A percentile compares a stretch with the other conserved stretches of the same genome.
Conservation (phyloP, 2,329 filamentous ascomycete genomes). For the Camillea tinctor region DNA sequence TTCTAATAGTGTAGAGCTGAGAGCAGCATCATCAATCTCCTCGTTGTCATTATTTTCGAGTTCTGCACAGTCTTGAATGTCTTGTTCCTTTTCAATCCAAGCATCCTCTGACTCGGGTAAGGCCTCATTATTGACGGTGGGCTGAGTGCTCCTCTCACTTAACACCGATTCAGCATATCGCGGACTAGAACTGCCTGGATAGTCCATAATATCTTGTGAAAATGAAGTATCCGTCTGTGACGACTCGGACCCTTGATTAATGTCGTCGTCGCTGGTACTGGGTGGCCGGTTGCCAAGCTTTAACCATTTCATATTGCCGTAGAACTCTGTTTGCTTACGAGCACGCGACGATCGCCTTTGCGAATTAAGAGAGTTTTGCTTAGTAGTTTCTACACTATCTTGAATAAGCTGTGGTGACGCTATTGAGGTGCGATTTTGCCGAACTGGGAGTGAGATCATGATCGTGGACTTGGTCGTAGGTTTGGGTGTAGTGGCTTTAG, state of each 20-base stretch:
- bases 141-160: not conserved
- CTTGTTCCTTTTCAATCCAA: not conserved
- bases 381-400: conserved; percentile 1
- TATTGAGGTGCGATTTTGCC: not conserved
- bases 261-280: not conserved
- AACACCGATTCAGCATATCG: not conserved
- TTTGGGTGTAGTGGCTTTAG: not conserved
- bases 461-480: not conserved
- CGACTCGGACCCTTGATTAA: not conserved
- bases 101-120: not conserved
- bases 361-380: conserved; percentile 2
- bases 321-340: conserved; percentile 17
- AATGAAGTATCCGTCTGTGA: not conserved
- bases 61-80: not conserved
- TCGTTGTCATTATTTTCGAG: not conserved
- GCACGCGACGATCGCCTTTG: conserved; percentile 12
- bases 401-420: conserved; percentile 6
- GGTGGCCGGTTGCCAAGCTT: conserved; percentile 6
- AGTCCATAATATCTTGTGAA: not conserved
- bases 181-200: not conserved
- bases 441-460: not conserved
- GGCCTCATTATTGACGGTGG: not conserved
- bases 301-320: conserved; percentile 9
- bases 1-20: not conserved
- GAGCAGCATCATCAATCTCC: not conserved